phyloP scores from a whole-genome alignment of 1,139 yeast species.

The Geotrichum macrosporum region DNA sequence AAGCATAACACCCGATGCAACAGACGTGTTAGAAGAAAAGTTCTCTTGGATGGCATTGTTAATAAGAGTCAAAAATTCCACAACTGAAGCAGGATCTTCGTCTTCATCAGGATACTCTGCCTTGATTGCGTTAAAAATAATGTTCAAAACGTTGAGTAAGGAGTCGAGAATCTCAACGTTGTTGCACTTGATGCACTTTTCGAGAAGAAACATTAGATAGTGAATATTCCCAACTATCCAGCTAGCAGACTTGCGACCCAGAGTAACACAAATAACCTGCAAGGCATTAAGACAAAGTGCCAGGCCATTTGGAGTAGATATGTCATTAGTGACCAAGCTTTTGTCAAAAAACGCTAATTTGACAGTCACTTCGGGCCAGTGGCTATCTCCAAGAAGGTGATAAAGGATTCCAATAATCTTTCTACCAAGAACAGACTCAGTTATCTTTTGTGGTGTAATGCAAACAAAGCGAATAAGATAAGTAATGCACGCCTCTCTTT shows the following conservation, averaged over 20 bases:
- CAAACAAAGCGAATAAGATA: constrained; percentile 85
- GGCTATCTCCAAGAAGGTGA: constrained; percentile 62
- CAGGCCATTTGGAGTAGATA: constrained; percentile 52
- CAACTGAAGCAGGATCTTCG: constrained; percentile 53
- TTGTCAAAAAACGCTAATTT: constrained; percentile 83
- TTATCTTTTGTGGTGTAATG: constrained; percentile 77
- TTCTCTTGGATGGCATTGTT: constrained; percentile 76
- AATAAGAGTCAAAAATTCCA: constrained; percentile 57
- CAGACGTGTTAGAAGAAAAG: constrained; percentile 71
- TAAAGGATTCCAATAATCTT: constrained; percentile 73
- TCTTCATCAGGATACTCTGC: constrained; percentile 42
- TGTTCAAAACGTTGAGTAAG: constrained; percentile 65
- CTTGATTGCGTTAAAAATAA: constrained; percentile 46
- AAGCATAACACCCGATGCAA: constrained; percentile 85
- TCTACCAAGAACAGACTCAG: constrained; percentile 78
- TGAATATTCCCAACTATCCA: constrained; percentile 74
- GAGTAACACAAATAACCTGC: constrained; percentile 81
- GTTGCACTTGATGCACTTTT: constrained; percentile 77
- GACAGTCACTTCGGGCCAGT: constrained; percentile 85
- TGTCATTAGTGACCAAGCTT: constrained; percentile 72
- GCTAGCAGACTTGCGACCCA: constrained; percentile 66
- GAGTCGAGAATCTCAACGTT: constrained; percentile 78
- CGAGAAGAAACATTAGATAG: constrained; percentile 67
- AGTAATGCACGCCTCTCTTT: constrained; percentile 88
- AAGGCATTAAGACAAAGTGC: constrained; percentile 85